These are phyloP conservation scores for Pseudofabraea citricarpa DNA, from an alignment of 2,329 filamentous ascomycete genomes.

Conservation along the genomic window DNA sequence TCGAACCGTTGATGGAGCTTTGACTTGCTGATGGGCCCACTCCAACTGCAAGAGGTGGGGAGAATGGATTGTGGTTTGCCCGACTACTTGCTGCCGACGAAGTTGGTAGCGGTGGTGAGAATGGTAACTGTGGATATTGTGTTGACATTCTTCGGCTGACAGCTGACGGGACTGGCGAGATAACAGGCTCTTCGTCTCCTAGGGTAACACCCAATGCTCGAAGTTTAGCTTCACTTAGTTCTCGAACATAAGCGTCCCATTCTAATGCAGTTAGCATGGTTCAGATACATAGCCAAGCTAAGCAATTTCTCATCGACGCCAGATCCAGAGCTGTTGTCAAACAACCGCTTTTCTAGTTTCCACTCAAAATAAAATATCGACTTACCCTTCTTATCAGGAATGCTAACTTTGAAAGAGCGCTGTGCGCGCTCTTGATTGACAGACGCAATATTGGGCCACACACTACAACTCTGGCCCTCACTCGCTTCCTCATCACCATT, in stretches of 20 bases:
- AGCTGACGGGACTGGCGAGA: constrained; percentile 60
- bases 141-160: constrained; percentile 66
- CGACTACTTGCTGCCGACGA: constrained; percentile 73
- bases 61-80: constrained; percentile 48
- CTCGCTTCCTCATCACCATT: constrained; percentile 12
- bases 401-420: constrained; percentile 53
- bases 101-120: constrained; percentile 78
- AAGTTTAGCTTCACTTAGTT: constrained; percentile 85
- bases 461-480: constrained; percentile 54
- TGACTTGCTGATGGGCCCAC: constrained; percentile 54
- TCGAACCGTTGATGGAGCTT: constrained; percentile 58
- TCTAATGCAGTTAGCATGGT: constrained; percentile 23
- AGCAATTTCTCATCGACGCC: neutral
- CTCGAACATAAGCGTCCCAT: constrained; percentile 76
- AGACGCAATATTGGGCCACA: constrained; percentile 63
- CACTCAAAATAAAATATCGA: constrained; percentile 1
- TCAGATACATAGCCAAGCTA: neutral
- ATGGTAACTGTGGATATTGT: constrained; percentile 70
- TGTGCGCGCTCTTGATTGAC: constrained; percentile 49
- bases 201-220: constrained; percentile 84
- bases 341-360: neutral
- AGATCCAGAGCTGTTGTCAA: neutral
- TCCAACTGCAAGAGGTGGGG: constrained; percentile 51
- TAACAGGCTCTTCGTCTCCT: constrained; percentile 66
- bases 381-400: constrained; percentile 47